Evolutionary conservation across 1,284 basidiomycete species (phyloP), one percentile per base, ranked within the genome.

Genomic region (Tylopilus orsonianus): DNA sequence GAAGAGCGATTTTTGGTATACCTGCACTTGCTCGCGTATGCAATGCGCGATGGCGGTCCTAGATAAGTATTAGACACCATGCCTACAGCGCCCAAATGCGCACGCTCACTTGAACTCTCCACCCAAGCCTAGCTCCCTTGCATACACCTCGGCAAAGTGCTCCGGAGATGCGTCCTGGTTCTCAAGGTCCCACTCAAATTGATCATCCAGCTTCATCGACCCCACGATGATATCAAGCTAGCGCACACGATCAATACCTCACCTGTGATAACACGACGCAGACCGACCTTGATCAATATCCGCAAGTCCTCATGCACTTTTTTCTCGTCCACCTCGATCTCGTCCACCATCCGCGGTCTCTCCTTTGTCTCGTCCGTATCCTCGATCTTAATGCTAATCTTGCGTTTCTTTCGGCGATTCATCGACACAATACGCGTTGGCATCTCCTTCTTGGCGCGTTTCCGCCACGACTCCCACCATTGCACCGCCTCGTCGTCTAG

Each of bases 111-210:
- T 86, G 75, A 97, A 97, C 70, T 99, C 96, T 33, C 94, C 93
- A 27, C 81, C 79, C 16, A 99, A 73, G 1, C 97, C 97, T 14
- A 99, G 74, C 60, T 99, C 97, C 20, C 80, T 81, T 3, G 86
- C 77, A 67, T 97, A 97, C 0, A 87, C 76, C 56, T 90, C 87
- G 8, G 96, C 93, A 69, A 99, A 99, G 44, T 87, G 84, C 69
- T 99, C 97, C 0, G 96, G 93, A 1, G 89, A 87, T 2, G 90
- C 85, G 41, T 77, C 74, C 29, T 79, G 75, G 56, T 87, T 88
- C 60, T 87, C 86, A 38, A 98, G 72, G 68, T 99, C 96, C 97
- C 97, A 99, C 67, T 99, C 97, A 64, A 99, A 97, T 62, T 95
- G 91, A 71, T 99, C 97, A 46, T 94, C 87, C 23, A 99, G 79